Evolutionary conservation across 805 yeast species (phyloP).

Genomic region (Candida germanica): DNA sequence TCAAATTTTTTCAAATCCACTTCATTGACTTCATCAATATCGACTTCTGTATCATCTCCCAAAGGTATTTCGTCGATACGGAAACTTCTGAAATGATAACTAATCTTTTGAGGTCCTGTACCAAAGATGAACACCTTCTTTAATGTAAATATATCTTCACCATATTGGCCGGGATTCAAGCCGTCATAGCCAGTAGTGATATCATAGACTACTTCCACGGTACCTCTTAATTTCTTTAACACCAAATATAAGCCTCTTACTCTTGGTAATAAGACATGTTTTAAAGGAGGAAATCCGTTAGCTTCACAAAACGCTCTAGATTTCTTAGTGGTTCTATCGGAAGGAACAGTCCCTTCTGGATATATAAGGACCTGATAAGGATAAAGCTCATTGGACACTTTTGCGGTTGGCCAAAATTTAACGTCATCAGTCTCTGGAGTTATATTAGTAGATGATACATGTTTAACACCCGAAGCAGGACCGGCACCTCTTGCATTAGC

Average conservation of each 20-base stretch:
- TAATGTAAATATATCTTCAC: slow-evolving; percentile 74
- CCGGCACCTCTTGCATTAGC: slow-evolving; percentile 59
- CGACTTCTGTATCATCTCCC: slow-evolving; percentile 29
- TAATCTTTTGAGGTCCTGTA: slow-evolving; percentile 63
- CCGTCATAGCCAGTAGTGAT: slow-evolving; percentile 82
- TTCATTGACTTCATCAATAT: slow-evolving; percentile 43
- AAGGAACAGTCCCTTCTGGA: slow-evolving; percentile 93
- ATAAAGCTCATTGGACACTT: slow-evolving; percentile 21
- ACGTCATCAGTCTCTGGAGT: slow-evolving; percentile 9
- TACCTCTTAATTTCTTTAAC: slow-evolving; percentile 50
- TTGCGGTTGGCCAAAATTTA: slow-evolving; percentile 32
- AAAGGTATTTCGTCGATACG: slow-evolving; percentile 62
- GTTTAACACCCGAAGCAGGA: slow-evolving; percentile 42
- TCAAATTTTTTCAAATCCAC: slow-evolving; percentile 52
- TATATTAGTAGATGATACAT: slow-evolving; percentile 28
- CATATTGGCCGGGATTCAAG: slow-evolving; percentile 57
- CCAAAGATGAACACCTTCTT: slow-evolving; percentile 64
- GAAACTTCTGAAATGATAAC: slow-evolving; percentile 61
- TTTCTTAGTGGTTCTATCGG: slow-evolving; percentile 57
- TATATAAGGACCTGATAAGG: slow-evolving; percentile 69
- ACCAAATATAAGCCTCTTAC: slow-evolving; percentile 73
- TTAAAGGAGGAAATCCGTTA: slow-evolving; percentile 45
- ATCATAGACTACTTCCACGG: slow-evolving; percentile 68
- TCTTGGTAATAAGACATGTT: slow-evolving; percentile 78
- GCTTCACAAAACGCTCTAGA: slow-evolving; percentile 58